Evolutionary conservation across 306 rosid genomes (phyloP).

Genomic region (Vicia faba): DNA sequence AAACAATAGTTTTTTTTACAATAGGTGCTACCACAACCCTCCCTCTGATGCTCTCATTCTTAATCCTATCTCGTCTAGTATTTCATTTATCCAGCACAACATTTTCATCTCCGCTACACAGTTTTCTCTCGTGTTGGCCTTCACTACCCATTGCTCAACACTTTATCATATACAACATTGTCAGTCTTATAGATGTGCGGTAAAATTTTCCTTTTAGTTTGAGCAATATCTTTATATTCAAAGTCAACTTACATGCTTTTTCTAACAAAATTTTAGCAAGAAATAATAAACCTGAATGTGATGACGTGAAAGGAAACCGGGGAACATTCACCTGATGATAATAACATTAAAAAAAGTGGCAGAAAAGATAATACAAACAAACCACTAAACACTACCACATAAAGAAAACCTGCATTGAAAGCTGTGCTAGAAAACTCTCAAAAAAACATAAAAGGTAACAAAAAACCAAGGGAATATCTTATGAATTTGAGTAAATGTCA

Average conservation of each 20-base stretch:
- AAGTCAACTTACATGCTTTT: conserved; percentile 6
- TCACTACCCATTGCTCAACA: neutral
- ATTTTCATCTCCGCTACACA: neutral
- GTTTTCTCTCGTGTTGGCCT: neutral
- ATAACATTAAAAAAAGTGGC: neutral
- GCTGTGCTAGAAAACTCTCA: neutral
- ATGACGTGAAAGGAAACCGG: neutral
- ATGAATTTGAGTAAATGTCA: neutral
- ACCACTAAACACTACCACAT: neutral
- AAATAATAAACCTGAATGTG: conserved; percentile 5
- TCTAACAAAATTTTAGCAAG: conserved; percentile 14
- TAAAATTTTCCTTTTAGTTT: neutral
- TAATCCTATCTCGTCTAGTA: neutral
- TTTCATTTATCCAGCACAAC: neutral
- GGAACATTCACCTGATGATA: neutral
- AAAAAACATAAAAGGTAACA: neutral
- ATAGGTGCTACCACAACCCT: neutral
- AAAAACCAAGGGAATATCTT: neutral
- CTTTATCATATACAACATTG: neutral
- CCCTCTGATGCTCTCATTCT: neutral
- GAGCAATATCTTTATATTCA: neutral
- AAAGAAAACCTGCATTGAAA: conserved; percentile 27
- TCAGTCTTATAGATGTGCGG: neutral
- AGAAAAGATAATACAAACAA: neutral
- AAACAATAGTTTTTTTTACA: neutral